Percentiles rank a stretch among this genome's conserved stretches.
phyloP scores from a whole-genome alignment of 331 rosid genomes.

The Rosa hybrid region DNA sequence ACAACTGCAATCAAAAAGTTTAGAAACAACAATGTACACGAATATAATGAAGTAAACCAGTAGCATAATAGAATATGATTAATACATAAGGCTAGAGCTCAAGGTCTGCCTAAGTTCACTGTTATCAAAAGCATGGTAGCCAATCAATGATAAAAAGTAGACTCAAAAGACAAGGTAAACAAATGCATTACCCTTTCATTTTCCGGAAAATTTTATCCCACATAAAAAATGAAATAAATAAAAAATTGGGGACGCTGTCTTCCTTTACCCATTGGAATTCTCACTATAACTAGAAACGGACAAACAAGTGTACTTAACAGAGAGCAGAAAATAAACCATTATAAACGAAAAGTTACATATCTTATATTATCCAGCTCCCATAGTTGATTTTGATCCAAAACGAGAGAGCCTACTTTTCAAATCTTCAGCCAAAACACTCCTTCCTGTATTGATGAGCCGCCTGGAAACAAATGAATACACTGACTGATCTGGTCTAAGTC shows the following conservation, averaged over 20 bases:
- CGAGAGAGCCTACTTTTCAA: conserved; percentile 44
- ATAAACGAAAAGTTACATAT: background rate
- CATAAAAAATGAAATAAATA: background rate
- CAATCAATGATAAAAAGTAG: background rate
- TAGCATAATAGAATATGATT: background rate
- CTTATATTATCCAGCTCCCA: conserved; percentile 10
- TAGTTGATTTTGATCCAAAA: conserved; percentile 26
- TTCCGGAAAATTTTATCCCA: background rate
- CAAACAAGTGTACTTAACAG: background rate
- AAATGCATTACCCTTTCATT: conserved; percentile 4
- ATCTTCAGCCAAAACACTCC: conserved; percentile 44
- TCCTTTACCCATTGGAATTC: background rate
- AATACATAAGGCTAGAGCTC: background rate
- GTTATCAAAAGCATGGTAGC: background rate
- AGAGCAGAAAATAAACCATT: background rate
- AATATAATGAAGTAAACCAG: background rate
- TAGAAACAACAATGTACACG: background rate
- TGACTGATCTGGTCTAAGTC: conserved; percentile 55
- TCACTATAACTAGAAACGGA: background rate
- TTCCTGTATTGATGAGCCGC: conserved; percentile 40
- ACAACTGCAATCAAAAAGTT: background rate
- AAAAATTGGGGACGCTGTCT: background rate
- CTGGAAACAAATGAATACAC: conserved; percentile 43
- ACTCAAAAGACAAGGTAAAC: background rate
- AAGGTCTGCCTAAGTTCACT: background rate